A percentile compares a stretch with the other conserved stretches of the same genome.
Conservation (phyloP, 2,329 filamentous ascomycete genomes). For the Penicillium sp. region DNA sequence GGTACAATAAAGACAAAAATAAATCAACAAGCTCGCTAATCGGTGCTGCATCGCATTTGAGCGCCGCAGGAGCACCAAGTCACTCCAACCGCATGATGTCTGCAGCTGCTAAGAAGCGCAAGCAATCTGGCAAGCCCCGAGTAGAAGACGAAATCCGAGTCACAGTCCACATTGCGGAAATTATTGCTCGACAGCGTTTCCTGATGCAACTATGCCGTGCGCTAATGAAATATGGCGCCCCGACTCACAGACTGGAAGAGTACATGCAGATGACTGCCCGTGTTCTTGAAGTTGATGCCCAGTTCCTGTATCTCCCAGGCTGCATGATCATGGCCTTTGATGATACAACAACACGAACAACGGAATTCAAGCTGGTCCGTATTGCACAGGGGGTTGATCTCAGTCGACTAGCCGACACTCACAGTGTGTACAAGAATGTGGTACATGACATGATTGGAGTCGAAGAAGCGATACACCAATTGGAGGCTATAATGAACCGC, state of each 20-base stretch:
- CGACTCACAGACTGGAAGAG: slow-evolving; percentile 82
- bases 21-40: slow-evolving; percentile 36
- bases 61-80: slow-evolving; percentile 28
- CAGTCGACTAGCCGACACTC: slow-evolving; percentile 38
- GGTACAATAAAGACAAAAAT: slow-evolving; percentile 39
- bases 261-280: slow-evolving; percentile 85
- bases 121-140: slow-evolving; percentile 20
- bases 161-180: slow-evolving; percentile 61
- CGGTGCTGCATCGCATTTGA: slow-evolving; percentile 36
- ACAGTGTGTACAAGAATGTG: slow-evolving; percentile 43
- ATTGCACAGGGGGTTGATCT: slow-evolving; percentile 39
- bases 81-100: slow-evolving; percentile 22
- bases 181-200: slow-evolving; percentile 75
- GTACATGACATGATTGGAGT: slow-evolving; percentile 42
- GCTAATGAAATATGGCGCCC: slow-evolving; percentile 84
- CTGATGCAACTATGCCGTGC: slow-evolving; percentile 79
- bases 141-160: slow-evolving; percentile 51
- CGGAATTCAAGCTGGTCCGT: slow-evolving; percentile 40
- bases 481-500: slow-evolving; percentile 51
- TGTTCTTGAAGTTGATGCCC: slow-evolving; percentile 79
- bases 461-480: slow-evolving; percentile 36
- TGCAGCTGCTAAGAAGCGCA: slow-evolving; percentile 19
- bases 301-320: slow-evolving; percentile 82
- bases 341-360: slow-evolving; percentile 39
- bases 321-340: slow-evolving; percentile 91